phyloP scores from a whole-genome alignment of 2,329 filamentous ascomycete species.

The Fusarium chaquense region DNA sequence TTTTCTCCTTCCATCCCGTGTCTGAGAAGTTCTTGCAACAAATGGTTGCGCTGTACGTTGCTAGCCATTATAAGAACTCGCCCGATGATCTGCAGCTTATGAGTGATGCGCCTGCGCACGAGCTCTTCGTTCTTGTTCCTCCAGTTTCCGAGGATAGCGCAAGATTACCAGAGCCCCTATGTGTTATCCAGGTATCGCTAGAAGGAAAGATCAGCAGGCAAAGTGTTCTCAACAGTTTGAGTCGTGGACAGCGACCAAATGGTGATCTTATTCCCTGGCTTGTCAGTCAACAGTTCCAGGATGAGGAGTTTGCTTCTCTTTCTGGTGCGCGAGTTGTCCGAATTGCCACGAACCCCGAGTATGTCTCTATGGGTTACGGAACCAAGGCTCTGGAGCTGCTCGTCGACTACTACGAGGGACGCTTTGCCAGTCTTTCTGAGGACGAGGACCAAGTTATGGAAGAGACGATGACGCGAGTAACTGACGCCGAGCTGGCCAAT shows the following conservation, averaged over 20 bases:
- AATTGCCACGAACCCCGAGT: constrained; percentile 97
- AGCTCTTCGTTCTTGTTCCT: constrained; percentile 92
- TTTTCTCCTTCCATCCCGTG: constrained; percentile 97
- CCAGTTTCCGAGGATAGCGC: constrained; percentile 82
- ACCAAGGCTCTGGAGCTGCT: constrained; percentile 88
- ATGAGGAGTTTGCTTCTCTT: constrained; percentile 93
- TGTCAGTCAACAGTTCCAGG: constrained; percentile 97
- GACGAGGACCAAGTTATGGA: constrained; percentile 65
- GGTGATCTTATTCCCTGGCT: constrained; percentile 98
- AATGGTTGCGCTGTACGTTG: constrained; percentile 97
- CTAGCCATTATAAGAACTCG: constrained; percentile 97
- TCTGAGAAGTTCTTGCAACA: constrained; percentile 97
- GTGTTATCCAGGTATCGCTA: constrained; percentile 92
- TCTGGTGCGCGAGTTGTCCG: constrained; percentile 93
- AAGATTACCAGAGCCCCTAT: constrained; percentile 89
- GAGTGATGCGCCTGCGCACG: constrained; percentile 96
- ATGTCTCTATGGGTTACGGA: constrained; percentile 92
- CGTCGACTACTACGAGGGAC: constrained; percentile 93
- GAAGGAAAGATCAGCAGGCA: constrained; percentile 95
- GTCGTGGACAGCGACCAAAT: constrained; percentile 86
- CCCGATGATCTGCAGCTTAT: constrained; percentile 98
- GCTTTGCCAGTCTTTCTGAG: constrained; percentile 87
- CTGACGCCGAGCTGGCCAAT: constrained; percentile 82
- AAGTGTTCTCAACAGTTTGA: constrained; percentile 90
- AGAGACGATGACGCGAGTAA: constrained; percentile 79